Percentiles rank a stretch among this genome's conserved stretches.
phyloP scores from a whole-genome alignment of 352 stramenopile species.

The Pilasporangium apinafurcum region DNA sequence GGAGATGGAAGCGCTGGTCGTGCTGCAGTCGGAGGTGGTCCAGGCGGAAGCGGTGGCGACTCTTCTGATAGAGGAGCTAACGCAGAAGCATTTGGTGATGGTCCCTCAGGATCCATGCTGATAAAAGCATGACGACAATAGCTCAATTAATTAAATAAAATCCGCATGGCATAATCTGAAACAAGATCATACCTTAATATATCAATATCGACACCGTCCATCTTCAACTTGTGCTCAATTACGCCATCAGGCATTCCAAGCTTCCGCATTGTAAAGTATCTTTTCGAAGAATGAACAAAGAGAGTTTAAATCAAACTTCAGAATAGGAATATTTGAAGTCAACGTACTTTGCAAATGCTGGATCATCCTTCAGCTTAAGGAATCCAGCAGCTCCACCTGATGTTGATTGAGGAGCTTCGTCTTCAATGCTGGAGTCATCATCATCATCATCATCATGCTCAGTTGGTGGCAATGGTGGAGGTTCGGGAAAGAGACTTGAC shows the following conservation, averaged over 20 bases:
- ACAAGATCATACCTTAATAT: conserved; percentile 56
- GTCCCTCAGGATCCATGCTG: conserved; percentile 76
- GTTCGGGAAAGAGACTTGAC: conserved; percentile 12
- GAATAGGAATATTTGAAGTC: background rate
- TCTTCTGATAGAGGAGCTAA: conserved; percentile 8
- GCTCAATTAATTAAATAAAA: background rate
- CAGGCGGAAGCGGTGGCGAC: conserved; percentile 12
- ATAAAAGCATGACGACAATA: conserved; percentile 1
- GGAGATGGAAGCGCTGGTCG: conserved; percentile 44
- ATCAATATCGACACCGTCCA: conserved; percentile 66
- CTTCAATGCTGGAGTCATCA: conserved; percentile 40
- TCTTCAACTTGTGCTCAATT: conserved; percentile 76
- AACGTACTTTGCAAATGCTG: conserved; percentile 58
- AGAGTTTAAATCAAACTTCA: background rate
- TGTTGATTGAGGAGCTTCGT: conserved; percentile 11
- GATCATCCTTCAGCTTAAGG: conserved; percentile 80
- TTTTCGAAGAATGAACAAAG: conserved; percentile 11
- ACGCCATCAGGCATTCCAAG: conserved; percentile 70
- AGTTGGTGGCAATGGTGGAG: conserved; percentile 21
- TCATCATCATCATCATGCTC: conserved; percentile 54
- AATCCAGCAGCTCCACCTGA: too few relatives aligned
- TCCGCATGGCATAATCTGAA: background rate
- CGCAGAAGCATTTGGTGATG: conserved; percentile 46
- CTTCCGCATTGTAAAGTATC: conserved; percentile 84
- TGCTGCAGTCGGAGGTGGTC: conserved; percentile 9